Conservation (phyloP, 2,329 filamentous ascomycete genomes). For the Fusarium sp. region DNA sequence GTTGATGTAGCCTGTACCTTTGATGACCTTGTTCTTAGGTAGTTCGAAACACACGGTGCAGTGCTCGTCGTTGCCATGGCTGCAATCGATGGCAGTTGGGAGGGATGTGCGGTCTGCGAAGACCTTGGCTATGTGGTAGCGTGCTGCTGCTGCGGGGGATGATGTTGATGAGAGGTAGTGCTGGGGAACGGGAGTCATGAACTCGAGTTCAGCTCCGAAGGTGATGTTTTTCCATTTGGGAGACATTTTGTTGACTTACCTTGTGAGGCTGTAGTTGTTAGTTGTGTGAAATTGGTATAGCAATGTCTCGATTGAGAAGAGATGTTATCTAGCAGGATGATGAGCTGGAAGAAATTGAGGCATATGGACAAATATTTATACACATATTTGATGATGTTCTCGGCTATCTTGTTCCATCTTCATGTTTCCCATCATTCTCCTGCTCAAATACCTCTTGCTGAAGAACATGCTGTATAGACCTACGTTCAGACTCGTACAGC, state of each 20-base stretch:
- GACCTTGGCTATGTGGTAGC: conserved; percentile 11
- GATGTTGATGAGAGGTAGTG: background rate
- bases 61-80: background rate
- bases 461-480: background rate
- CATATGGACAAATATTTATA: background rate
- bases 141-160: background rate
- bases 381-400: background rate
- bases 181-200: conserved; percentile 22
- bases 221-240: conserved; percentile 9
- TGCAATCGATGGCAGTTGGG: conserved; percentile 18
- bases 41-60: conserved; percentile 11
- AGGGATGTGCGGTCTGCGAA: background rate
- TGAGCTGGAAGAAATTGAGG: background rate
- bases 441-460: background rate
- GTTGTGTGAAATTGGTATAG: background rate
- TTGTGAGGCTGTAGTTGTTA: background rate
- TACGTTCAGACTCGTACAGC: background rate
- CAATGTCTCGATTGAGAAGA: background rate
- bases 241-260: background rate
- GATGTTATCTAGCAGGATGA: background rate
- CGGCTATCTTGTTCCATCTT: background rate
- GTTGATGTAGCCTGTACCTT: background rate
- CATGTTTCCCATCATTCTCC: too few species aligned
- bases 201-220: conserved; percentile 43
- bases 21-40: background rate